Evolutionary conservation across 805 yeast species (phyloP).

Genomic region (Metschnikowia cubensis): DNA sequence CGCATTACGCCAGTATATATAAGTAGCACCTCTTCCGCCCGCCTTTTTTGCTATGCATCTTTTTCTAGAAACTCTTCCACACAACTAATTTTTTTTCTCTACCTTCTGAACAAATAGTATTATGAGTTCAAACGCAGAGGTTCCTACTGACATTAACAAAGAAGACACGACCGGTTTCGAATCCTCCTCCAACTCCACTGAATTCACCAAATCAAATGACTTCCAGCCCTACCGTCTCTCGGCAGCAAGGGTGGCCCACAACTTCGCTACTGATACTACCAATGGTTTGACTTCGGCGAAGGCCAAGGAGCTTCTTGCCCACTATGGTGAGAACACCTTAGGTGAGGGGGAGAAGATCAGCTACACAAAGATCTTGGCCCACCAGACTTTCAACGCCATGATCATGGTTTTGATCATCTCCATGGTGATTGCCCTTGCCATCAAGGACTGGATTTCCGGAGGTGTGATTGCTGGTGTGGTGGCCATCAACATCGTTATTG

Average conservation of each 20-base stretch:
- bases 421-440: slow-evolving; percentile 67
- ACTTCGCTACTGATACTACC: slow-evolving; percentile 38
- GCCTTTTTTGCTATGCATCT: not conserved
- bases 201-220: slow-evolving; percentile 9
- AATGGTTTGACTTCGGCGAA: slow-evolving; percentile 44
- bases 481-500: slow-evolving; percentile 58
- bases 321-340: slow-evolving; percentile 56
- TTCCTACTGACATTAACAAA: not conserved
- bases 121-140: slow-evolving; percentile 1
- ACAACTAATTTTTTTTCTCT: not conserved
- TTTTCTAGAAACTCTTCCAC: not conserved
- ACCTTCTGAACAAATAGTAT: not conserved
- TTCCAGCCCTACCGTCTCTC: slow-evolving; percentile 30
- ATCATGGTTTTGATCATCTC: slow-evolving; percentile 66
- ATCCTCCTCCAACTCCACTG: slow-evolving; percentile 11
- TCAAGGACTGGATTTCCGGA: slow-evolving; percentile 76
- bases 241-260: slow-evolving; percentile 32
- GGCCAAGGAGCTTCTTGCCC: slow-evolving; percentile 16
- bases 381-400: slow-evolving; percentile 77
- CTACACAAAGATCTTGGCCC: slow-evolving; percentile 50
- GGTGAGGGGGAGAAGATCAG: slow-evolving; percentile 60
- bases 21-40: not conserved
- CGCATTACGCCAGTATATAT: not conserved
- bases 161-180: slow-evolving; percentile 6
- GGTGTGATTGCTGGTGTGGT: slow-evolving; percentile 75